A percentile compares a stretch with the other conserved stretches of the same genome.
phyloP scores from a whole-genome alignment of 768 basidiomycete genomes.

The Glaciozyma antarctica region DNA sequence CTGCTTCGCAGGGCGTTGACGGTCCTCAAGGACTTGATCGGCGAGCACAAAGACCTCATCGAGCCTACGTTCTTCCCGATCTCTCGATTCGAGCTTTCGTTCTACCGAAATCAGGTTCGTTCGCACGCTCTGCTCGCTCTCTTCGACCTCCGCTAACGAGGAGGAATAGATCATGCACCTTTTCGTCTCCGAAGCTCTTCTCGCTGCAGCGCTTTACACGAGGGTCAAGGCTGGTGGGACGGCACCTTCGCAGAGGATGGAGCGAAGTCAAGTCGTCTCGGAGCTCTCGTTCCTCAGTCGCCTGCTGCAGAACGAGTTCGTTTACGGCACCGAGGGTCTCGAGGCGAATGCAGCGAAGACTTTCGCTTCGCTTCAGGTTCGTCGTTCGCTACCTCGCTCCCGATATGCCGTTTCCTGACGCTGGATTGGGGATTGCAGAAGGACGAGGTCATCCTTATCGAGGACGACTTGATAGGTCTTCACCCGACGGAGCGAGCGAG shows the following conservation, averaged over 20 bases:
- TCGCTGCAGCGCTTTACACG: slow-evolving; percentile 25
- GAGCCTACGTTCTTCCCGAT: slow-evolving; percentile 32
- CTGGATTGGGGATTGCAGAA: neutral
- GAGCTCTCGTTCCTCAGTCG: slow-evolving; percentile 31
- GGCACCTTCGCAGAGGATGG: slow-evolving; percentile 20
- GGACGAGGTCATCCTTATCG: slow-evolving; percentile 30
- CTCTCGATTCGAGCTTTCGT: slow-evolving; percentile 31
- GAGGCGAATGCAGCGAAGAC: slow-evolving; percentile 26
- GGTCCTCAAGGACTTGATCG: slow-evolving; percentile 32
- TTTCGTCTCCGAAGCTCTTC: slow-evolving; percentile 31
- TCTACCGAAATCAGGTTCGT: slow-evolving; percentile 31
- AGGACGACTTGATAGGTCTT: slow-evolving; percentile 17
- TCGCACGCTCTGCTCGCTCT: neutral
- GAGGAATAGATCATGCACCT: slow-evolving; percentile 28
- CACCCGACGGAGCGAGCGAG: slow-evolving; percentile 16
- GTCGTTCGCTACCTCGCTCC: neutral
- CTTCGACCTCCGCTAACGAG: neutral
- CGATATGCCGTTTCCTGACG: neutral
- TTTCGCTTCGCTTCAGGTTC: neutral
- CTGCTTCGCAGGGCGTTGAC: slow-evolving; percentile 12
- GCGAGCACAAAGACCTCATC: slow-evolving; percentile 28
- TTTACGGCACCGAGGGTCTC: slow-evolving; percentile 31
- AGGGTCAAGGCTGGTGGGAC: slow-evolving; percentile 29
- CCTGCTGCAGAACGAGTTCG: slow-evolving; percentile 34
- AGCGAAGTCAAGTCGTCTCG: slow-evolving; percentile 5